These are phyloP conservation scores for Candolleomyces efflorescens DNA, from an alignment of 768 basidiomycete species.

Conservation along the genomic window DNA sequence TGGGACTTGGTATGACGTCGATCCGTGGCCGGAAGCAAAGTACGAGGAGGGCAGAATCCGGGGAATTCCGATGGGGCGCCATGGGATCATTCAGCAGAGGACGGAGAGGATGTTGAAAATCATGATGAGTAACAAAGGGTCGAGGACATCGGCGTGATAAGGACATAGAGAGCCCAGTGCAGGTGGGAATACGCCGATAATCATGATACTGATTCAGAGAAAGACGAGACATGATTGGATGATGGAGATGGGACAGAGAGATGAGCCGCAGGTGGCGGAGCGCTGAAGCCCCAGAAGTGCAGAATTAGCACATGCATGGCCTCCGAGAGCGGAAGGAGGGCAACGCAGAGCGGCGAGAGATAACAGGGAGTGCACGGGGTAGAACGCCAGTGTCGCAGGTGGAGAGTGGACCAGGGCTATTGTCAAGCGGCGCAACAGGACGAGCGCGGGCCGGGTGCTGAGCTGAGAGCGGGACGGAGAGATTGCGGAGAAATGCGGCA, in stretches of 20 bases:
- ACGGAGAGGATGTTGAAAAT: not conserved
- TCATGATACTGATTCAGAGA: not conserved
- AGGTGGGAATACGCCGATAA: not conserved
- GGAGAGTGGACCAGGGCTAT: too few species aligned
- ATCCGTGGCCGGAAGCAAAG: too few species aligned
- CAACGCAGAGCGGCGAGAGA: too few species aligned
- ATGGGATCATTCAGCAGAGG: too few species aligned
- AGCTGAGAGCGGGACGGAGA: not conserved
- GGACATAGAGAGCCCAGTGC: not conserved
- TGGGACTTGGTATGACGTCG: too few species aligned
- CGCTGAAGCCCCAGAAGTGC: not conserved
- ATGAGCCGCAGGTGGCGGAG: not conserved
- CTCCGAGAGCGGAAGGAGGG: too few species aligned
- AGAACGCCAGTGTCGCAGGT: too few species aligned
- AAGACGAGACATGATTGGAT: not conserved
- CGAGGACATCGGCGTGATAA: not conserved
- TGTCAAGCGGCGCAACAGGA: not conserved
- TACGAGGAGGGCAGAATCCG: not conserved
- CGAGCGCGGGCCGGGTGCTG: constrained; percentile 8
- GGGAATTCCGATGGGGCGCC: too few species aligned
- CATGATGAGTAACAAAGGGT: not conserved
- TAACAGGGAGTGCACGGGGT: too few species aligned
- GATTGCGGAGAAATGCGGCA: constrained; percentile 16
- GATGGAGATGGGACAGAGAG: not conserved
- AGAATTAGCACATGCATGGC: too few species aligned